Percentiles rank a stretch among this genome's conserved stretches.
phyloP scores from a whole-genome alignment of 2,329 filamentous ascomycete species.

The Diplodia corticola region DNA sequence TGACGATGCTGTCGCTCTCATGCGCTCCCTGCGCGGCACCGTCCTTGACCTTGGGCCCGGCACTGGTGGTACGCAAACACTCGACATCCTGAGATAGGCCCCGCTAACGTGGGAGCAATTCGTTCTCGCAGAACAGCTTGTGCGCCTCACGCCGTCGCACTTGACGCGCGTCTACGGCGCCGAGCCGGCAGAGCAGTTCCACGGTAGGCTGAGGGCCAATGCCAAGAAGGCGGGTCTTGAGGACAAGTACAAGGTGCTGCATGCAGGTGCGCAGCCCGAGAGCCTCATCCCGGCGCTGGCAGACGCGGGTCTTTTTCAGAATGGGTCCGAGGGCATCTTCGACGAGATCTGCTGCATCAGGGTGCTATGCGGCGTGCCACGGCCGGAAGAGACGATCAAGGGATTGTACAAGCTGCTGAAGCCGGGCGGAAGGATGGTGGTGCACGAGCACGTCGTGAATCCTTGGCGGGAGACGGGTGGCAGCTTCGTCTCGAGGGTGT shows the following conservation, averaged over 20 bases:
- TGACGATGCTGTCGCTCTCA: constrained; percentile 32
- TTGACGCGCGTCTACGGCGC: constrained; percentile 55
- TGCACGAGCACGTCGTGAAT: constrained; percentile 59
- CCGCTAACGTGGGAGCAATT: neutral
- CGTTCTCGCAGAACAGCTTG: constrained; percentile 43
- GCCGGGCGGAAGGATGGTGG: constrained; percentile 56
- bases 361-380: constrained; percentile 57
- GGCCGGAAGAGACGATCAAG: constrained; percentile 46
- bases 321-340: constrained; percentile 45
- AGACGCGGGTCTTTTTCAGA: constrained; percentile 43
- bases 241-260: constrained; percentile 52
- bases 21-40: constrained; percentile 33
- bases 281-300: constrained; percentile 48
- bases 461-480: constrained; percentile 47
- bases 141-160: constrained; percentile 44
- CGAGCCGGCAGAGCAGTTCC: constrained; percentile 54
- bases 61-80: constrained; percentile 39
- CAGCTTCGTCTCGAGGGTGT: constrained; percentile 44
- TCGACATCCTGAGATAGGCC: neutral
- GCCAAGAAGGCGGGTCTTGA: constrained; percentile 44
- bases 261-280: constrained; percentile 49
- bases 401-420: constrained; percentile 54
- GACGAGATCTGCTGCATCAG: constrained; percentile 57
- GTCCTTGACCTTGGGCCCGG: constrained; percentile 51
- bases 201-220: constrained; percentile 45